Conservation (phyloP, 495 filamentous ascomycete species). For the Xanthoparmelia taractica region DNA sequence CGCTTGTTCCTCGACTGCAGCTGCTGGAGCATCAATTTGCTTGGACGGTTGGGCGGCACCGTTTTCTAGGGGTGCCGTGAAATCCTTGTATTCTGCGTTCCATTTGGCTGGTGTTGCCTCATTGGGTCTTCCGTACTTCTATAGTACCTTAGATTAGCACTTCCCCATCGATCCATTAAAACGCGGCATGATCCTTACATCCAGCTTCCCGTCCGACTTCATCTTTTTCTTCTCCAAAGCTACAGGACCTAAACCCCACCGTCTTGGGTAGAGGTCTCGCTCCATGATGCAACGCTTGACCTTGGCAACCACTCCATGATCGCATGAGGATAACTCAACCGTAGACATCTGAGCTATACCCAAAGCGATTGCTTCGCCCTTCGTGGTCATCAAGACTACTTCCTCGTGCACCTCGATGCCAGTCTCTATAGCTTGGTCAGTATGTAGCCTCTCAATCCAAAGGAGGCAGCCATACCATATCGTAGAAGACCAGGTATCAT, state of each 20-base stretch:
- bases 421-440: conserved; percentile 47
- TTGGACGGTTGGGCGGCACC: conserved; percentile 29
- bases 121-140: conserved; percentile 88
- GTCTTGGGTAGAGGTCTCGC: conserved; percentile 85
- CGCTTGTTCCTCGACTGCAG: conserved; percentile 27
- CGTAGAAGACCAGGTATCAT: conserved; percentile 93
- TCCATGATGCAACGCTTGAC: conserved; percentile 98
- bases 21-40: conserved; percentile 5
- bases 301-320: conserved; percentile 95
- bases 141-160: conserved; percentile 20
- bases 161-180: not conserved
- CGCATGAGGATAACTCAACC: conserved; percentile 81
- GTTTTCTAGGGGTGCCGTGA: conserved; percentile 47
- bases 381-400: conserved; percentile 94
- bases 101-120: conserved; percentile 87
- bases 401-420: conserved; percentile 86
- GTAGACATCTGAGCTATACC: conserved; percentile 95
- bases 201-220: conserved; percentile 93
- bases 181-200: conserved; percentile 45
- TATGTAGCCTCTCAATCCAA: conserved; percentile 26
- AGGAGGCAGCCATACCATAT: conserved; percentile 53
- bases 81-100: conserved; percentile 86
- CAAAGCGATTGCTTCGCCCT: conserved; percentile 94
- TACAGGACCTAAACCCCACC: conserved; percentile 90
- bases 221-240: conserved; percentile 97